Evolutionary conservation across 2,329 filamentous ascomycete species (phyloP), one percentile per base, ranked within the genome.

Genomic region (Fusarium oligoseptatum): DNA sequence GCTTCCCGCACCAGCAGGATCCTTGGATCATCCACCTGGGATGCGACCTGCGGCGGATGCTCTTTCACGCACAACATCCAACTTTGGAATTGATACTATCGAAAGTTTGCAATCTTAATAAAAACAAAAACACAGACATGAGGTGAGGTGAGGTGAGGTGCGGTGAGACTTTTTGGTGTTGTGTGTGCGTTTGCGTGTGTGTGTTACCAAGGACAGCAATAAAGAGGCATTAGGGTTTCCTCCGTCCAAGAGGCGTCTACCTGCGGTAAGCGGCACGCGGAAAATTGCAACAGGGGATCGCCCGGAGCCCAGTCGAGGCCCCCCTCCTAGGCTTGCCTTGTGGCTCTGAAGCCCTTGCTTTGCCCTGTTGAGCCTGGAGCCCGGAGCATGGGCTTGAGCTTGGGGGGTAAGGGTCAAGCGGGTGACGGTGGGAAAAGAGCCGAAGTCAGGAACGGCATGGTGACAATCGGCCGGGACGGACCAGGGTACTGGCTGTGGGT

Each of bases 371-470:
- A 56, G 41, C 65, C 60, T 60, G 69, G 68, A 76, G 66, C 68
- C 71, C 68, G 71, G 69, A 69, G 55, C 67, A 65, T 68, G 65
- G 68, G 66, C 62, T 45, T 52, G 56, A 55, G 55, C 66, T 68
- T 75, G 57, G 66, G 37, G 62, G 60, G 37, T 55, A 43, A 63
- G 60, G 65, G 63, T 62, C 68, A 71, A 58, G 62, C 66, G 63
- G 57, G 60, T 66, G 60, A 71, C 60, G 61, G 71, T 64, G 72
- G 69, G 63, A 69, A 57, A 67, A 73, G 64, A 75, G 69, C 69
- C 77, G 56, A 79, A 75, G 72, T 75, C 77, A 77, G 74, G 77
- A 78, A 78, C 76, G 76, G 70, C 69, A 74, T 75, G 76, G 73
- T 68, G 68, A 72, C 66, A 77, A 77, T 75, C 77, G 75, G 69